A percentile compares a stretch with the other conserved stretches of the same genome.
These are phyloP conservation scores for Wallacemonas sp. DNA, from an alignment of 208 protist genomes.

Conservation along the genomic window DNA sequence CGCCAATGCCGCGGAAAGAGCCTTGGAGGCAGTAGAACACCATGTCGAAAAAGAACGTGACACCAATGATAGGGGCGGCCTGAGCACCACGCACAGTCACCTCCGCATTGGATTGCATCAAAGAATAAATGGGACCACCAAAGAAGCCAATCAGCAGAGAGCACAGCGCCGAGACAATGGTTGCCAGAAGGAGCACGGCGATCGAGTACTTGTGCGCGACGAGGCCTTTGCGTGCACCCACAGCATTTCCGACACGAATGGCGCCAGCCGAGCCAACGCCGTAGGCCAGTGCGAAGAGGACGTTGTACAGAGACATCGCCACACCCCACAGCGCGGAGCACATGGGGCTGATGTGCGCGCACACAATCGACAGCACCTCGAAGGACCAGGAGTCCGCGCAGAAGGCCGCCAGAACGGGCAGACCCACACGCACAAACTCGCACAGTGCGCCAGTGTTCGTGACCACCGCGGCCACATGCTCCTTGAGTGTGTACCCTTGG, in stretches of 20 bases:
- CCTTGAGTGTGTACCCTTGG: constrained; percentile 9
- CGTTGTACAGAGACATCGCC: constrained; percentile 28
- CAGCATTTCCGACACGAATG: constrained; percentile 33
- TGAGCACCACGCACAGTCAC: constrained; percentile 22
- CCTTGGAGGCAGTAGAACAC: constrained; percentile 37
- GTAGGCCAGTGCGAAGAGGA: constrained; percentile 28
- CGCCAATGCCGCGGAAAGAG: constrained; percentile 31
- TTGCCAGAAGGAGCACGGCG: constrained; percentile 6
- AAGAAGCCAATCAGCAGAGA: background rate
- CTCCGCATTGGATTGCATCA: constrained; percentile 29
- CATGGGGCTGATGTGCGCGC: constrained; percentile 25
- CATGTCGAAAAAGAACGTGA: constrained; percentile 29
- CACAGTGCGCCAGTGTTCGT: constrained; percentile 17
- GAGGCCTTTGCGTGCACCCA: constrained; percentile 27
- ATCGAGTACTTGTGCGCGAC: constrained; percentile 28
- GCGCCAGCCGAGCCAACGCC: constrained; percentile 24
- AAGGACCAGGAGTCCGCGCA: constrained; percentile 43
- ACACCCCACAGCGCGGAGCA: constrained; percentile 29
- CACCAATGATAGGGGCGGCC: constrained; percentile 5
- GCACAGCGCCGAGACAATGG: background rate
- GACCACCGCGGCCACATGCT: constrained; percentile 22
- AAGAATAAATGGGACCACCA: background rate
- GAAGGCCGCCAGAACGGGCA: constrained; percentile 29
- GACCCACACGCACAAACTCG: constrained; percentile 24
- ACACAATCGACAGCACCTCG: constrained; percentile 29